Conservation (phyloP, 192 early-diverging fungal species). For the Ramicandelaber brevisporus region DNA sequence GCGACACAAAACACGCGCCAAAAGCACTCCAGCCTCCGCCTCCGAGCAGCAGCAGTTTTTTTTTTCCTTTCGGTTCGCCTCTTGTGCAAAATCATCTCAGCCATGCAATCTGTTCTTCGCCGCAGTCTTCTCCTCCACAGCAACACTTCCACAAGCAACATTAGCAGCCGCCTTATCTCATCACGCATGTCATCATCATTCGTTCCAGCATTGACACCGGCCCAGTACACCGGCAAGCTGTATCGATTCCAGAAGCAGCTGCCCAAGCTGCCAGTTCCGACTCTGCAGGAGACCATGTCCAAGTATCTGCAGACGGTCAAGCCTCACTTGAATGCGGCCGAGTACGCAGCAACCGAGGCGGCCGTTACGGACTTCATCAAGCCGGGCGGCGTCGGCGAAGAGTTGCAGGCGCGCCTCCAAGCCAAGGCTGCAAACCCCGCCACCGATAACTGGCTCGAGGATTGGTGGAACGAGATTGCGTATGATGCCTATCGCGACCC, state of each 20-base stretch:
- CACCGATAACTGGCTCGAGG: conserved; percentile 72
- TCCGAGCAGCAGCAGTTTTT: too few species aligned
- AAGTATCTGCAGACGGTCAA: conserved; percentile 60
- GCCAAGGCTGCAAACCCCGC: conserved; percentile 44
- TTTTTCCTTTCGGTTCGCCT: too few species aligned
- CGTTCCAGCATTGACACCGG: conserved; percentile 3
- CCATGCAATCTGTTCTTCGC: too few species aligned
- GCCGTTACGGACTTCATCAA: conserved; percentile 52
- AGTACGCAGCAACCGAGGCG: conserved; percentile 36
- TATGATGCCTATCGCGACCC: conserved; percentile 92
- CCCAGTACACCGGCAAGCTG: conserved; percentile 25
- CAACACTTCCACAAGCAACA: too few species aligned
- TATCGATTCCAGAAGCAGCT: conserved; percentile 46
- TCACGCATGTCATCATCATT: too few species aligned
- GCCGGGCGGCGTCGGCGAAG: conserved; percentile 59
- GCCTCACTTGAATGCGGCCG: conserved; percentile 39
- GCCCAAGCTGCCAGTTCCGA: conserved; percentile 75
- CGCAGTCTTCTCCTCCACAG: too few species aligned
- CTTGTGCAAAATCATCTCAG: too few species aligned
- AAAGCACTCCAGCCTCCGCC: too few species aligned
- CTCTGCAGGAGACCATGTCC: conserved; percentile 50
- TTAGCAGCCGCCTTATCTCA: too few species aligned
- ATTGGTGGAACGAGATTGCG: conserved; percentile 94
- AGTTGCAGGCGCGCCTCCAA: conserved; percentile 63
- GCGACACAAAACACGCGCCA: too few species aligned